Base-by-base conservation (phyloP, 129 eudicot species). In the Helichrysum umbraculigerum region DNA sequence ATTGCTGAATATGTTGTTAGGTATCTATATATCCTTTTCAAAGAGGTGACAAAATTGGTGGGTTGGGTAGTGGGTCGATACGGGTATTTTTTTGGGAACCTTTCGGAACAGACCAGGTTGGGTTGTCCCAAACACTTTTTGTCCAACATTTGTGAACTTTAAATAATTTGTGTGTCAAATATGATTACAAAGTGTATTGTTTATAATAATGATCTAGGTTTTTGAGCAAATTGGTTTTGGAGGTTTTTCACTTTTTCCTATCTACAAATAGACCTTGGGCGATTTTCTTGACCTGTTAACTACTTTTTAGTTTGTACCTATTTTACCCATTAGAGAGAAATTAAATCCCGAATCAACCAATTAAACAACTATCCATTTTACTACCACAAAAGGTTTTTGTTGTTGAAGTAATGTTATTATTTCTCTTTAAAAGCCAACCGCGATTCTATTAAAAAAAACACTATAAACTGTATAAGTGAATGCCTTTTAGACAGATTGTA, bases 341-440 rank as follows among this genome's bases (percentile, higher is more conserved):
- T 17, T 1, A 56, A 56, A 56, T 5, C 21, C 62, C 62, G 4
- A 56, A 56, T 56, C 3, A 19, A 50, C 21, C 42, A 34, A 65
- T 41, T 65, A 2, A 30, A 66, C 22, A 44, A 15, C 73, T 10
- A 68, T 42, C 32, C 11, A 10, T 60, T 5, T 20, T 21, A 33
- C 32, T 5, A n/a, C 2, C 22, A 15, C 1, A 4, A 34, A 34
- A 34, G 37, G 37, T 34, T 34, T 52, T 44, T n/a, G 28, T 25
- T 25, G 57, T n/a, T 19, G 20, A n/a, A 64, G 28, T 32, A 22
- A 17, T 35, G 28, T 50, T 30, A 44, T 64, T 35, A 44, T 2
- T 52, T n/a, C 7, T 75, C 15, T 15, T 25, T 30, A 12, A 66
- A 76, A 52, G 28, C 66, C 56, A 34, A 22, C 63, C 74, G 34